A percentile compares a stretch with the other conserved stretches of the same genome.
phyloP scores from a whole-genome alignment of 2,329 filamentous ascomycete genomes.

The Paracoccidioides brasiliensis region DNA sequence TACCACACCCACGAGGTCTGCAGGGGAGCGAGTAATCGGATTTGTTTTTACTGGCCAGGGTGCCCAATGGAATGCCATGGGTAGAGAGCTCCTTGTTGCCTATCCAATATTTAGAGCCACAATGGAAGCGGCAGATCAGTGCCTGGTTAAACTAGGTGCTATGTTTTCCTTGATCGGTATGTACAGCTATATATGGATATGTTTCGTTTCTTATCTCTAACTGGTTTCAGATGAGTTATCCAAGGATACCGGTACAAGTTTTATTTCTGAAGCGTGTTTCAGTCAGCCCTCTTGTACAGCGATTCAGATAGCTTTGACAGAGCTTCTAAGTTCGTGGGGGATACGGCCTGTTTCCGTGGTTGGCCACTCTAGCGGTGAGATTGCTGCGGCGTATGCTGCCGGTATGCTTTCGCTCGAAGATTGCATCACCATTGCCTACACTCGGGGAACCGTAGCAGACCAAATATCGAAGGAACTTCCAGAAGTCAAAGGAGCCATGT shows the following conservation, averaged over 20 bases:
- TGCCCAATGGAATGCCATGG: slow-evolving; percentile 26
- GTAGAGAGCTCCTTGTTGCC: slow-evolving; percentile 16
- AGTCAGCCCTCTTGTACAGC: slow-evolving; percentile 21
- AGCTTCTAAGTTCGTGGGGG: slow-evolving; percentile 17
- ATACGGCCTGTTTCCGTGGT: slow-evolving; percentile 16
- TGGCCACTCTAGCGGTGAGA: slow-evolving; percentile 23
- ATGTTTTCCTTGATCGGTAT: slow-evolving; percentile 16
- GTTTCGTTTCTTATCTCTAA: slow-evolving; percentile 8
- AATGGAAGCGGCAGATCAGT: slow-evolving; percentile 15
- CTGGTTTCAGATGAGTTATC: slow-evolving; percentile 9
- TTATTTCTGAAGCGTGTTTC: slow-evolving; percentile 12
- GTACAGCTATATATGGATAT: slow-evolving; percentile 2
- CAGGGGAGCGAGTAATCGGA: slow-evolving; percentile 10
- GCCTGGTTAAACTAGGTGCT: slow-evolving; percentile 15
- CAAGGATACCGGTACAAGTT: slow-evolving; percentile 1
- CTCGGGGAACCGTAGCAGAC: slow-evolving; percentile 10
- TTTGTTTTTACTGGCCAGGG: slow-evolving; percentile 31
- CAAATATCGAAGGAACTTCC: slow-evolving; percentile 6
- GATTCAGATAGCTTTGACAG: slow-evolving; percentile 20
- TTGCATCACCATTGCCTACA: slow-evolving; percentile 17
- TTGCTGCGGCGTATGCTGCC: slow-evolving; percentile 22
- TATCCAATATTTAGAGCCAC: slow-evolving; percentile 15
- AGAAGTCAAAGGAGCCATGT: slow-evolving; percentile 16
- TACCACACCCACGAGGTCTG: not conserved
- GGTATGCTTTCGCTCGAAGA: slow-evolving; percentile 13